phyloP scores from a whole-genome alignment of 768 basidiomycete genomes.

The Calocybe indica region DNA sequence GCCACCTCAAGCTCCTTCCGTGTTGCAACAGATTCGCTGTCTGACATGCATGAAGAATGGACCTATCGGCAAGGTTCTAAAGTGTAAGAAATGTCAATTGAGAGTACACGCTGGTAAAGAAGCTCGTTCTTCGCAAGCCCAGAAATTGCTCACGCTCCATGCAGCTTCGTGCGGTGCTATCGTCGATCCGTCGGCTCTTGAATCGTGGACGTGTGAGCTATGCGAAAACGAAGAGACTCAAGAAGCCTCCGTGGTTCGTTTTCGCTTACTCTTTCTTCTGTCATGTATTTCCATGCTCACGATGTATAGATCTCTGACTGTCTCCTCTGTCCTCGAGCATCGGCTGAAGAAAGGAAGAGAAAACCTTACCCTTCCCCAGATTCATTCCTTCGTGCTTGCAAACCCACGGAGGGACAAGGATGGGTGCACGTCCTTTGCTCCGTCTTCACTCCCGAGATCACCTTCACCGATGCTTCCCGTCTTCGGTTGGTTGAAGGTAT shows the following conservation, averaged over 20 bases:
- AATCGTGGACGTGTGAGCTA: conserved; percentile 82
- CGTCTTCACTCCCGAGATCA: conserved; percentile 81
- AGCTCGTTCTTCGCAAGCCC: not conserved
- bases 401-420: conserved; percentile 89
- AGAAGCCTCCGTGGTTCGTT: conserved; percentile 75
- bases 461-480: conserved; percentile 67
- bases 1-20: conserved; percentile 53
- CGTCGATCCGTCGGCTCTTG: conserved; percentile 54
- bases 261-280: conserved; percentile 1
- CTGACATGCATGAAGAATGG: conserved; percentile 62
- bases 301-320: conserved; percentile 68
- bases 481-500: conserved; percentile 85
- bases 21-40: conserved; percentile 64
- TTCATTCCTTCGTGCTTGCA: conserved; percentile 69
- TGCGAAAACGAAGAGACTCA: conserved; percentile 79
- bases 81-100: conserved; percentile 77
- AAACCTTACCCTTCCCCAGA: conserved; percentile 44
- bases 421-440: conserved; percentile 93
- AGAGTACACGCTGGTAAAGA: conserved; percentile 71
- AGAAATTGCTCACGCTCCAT: not conserved
- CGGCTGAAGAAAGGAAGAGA: conserved; percentile 43
- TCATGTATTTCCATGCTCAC: not conserved
- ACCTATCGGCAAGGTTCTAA: conserved; percentile 69
- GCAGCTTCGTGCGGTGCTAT: conserved; percentile 65
- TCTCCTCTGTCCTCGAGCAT: conserved; percentile 69